Evolutionary conservation across 805 yeast species (phyloP).

Genomic region (Maudiozyma serrabonitensis): DNA sequence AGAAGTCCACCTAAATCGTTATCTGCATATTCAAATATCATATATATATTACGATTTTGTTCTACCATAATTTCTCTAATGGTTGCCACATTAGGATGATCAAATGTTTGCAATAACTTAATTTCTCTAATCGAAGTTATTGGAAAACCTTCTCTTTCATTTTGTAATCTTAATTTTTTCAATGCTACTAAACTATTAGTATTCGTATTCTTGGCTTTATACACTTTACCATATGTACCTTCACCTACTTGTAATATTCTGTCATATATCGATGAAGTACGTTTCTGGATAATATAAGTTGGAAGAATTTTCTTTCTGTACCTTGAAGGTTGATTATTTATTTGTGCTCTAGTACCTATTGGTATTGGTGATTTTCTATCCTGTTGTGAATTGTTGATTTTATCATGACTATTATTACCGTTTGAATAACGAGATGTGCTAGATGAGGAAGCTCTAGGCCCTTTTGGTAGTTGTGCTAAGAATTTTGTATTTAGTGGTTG

Average conservation of each 20-base stretch:
- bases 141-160: conserved; percentile 91
- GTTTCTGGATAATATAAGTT: conserved; percentile 7
- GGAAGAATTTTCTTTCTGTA: not conserved
- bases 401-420: not conserved
- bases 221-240: conserved; percentile 77
- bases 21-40: conserved; percentile 90
- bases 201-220: conserved; percentile 51
- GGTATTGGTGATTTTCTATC: not conserved
- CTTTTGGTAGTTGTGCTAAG: conserved; percentile 16
- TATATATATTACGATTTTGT: conserved; percentile 47
- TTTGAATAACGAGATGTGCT: not conserved
- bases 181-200: conserved; percentile 76
- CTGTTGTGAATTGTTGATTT: not conserved
- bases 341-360: not conserved
- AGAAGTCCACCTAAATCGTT: conserved; percentile 87
- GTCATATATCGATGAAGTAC: conserved; percentile 38
- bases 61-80: conserved; percentile 87
- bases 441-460: conserved; percentile 12
- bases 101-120: conserved; percentile 63
- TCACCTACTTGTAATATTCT: conserved; percentile 91
- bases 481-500: not conserved
- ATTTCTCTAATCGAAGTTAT: conserved; percentile 92
- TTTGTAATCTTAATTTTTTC: conserved; percentile 72
- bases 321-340: not conserved
- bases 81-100: conserved; percentile 75